These are phyloP conservation scores for Quercus gilva DNA, from an alignment of 306 rosid species.

Conservation along the genomic window DNA sequence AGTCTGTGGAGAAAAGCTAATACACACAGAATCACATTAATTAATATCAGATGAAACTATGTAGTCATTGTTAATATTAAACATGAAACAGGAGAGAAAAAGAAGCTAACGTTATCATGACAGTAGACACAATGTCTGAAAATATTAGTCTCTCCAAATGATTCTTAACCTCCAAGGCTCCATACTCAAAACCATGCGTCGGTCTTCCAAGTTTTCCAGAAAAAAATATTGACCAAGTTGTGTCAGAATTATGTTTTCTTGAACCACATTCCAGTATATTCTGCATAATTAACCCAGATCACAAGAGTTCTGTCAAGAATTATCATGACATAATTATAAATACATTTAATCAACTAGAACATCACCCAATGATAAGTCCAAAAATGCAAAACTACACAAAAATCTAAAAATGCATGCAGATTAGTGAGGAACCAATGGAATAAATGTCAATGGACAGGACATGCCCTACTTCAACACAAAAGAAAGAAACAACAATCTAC, in stretches of 20 bases:
- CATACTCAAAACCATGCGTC: conserved; percentile 76
- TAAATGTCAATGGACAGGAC: not conserved
- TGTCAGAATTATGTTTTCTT: conserved; percentile 47
- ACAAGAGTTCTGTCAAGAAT: not conserved
- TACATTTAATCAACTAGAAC: not conserved
- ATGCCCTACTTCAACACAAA: not conserved
- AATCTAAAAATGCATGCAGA: not conserved
- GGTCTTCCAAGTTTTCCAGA: conserved; percentile 60
- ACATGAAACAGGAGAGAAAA: not conserved
- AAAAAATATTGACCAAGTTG: conserved; percentile 65
- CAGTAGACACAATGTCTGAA: conserved; percentile 64
- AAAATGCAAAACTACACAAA: too few relatives aligned
- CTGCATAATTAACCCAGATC: conserved; percentile 30
- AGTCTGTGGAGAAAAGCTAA: conserved; percentile 52
- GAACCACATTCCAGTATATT: conserved; percentile 83
- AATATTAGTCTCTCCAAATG: conserved; percentile 70
- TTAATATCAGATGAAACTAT: not conserved
- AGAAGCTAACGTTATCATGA: conserved; percentile 58
- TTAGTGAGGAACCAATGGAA: not conserved
- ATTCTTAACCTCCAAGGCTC: conserved; percentile 70
- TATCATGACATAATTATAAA: not conserved
- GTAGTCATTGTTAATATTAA: not conserved
- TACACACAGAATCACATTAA: conserved; percentile 12
- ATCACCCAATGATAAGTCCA: not conserved
- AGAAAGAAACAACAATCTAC: not conserved